Evolutionary conservation across 75 land plant species (phyloP).

Genomic region (Cunninghamia lanceolata): DNA sequence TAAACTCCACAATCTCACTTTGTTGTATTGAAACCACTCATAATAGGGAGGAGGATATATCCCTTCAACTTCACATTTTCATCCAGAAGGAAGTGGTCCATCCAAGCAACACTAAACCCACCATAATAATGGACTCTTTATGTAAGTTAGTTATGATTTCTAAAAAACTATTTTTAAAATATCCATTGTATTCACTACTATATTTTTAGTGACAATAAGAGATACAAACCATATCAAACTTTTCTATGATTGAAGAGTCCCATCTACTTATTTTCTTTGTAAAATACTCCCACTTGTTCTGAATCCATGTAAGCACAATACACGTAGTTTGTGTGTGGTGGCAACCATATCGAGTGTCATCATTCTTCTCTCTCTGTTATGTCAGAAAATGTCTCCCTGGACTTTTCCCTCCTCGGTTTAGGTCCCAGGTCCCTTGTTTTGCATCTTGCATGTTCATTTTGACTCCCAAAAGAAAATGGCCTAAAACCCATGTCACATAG

Average conservation of each 20-base stretch:
- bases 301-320: not conserved
- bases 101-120: constrained; percentile 58
- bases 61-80: constrained; percentile 83
- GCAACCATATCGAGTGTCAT: not conserved
- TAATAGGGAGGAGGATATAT: constrained; percentile 80
- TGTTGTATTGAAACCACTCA: constrained; percentile 85
- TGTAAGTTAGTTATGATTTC: not conserved
- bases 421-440: too few species aligned
- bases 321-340: not conserved
- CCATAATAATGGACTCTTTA: not conserved
- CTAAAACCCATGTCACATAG: too few species aligned
- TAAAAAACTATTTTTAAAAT: not conserved
- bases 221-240: not conserved
- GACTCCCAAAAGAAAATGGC: too few species aligned
- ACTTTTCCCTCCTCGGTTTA: too few species aligned
- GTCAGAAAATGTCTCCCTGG: too few species aligned
- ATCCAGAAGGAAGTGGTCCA: constrained; percentile 63
- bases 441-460: too few species aligned
- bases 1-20: constrained; percentile 26
- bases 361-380: too few species aligned
- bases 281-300: not conserved
- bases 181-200: not conserved
- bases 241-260: not conserved
- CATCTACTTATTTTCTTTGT: constrained; percentile 3
- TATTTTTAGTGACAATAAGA: not conserved